Conservation (phyloP, 257 asterid species). For the Henckelia pumila region DNA sequence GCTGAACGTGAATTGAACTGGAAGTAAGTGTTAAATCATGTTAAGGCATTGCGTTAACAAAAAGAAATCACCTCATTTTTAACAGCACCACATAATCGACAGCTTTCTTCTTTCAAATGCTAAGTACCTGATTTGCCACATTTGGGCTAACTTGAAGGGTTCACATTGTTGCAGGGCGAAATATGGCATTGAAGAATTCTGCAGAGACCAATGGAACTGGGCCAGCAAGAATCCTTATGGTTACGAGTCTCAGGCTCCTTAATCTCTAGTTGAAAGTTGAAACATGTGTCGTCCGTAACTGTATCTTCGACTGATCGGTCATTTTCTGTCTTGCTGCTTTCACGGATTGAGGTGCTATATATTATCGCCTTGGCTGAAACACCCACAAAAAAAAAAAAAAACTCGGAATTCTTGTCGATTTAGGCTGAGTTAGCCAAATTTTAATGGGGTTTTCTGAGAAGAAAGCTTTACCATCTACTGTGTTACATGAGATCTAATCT, state of each 20-base stretch:
- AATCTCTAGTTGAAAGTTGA: slow-evolving; percentile 24
- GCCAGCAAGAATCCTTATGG: slow-evolving; percentile 96
- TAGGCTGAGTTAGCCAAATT: slow-evolving; percentile 1
- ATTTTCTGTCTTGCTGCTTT: slow-evolving; percentile 1
- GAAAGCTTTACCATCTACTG: slow-evolving; percentile 7
- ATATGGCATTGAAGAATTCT: slow-evolving; percentile 77
- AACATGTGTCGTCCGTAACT: background rate
- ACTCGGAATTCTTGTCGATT: background rate
- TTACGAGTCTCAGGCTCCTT: slow-evolving; percentile 41
- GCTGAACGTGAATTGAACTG: slow-evolving; percentile 87
- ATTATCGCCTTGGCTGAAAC: background rate
- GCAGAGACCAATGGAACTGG: slow-evolving; percentile 98
- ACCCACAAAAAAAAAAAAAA: too few relatives aligned
- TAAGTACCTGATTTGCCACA: background rate
- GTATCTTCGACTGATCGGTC: background rate
- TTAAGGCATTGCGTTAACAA: background rate
- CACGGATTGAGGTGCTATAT: background rate
- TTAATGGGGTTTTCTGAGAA: slow-evolving; percentile 7
- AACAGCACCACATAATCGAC: background rate
- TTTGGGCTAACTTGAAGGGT: background rate
- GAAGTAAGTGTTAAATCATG: slow-evolving; percentile 60
- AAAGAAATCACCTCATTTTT: background rate
- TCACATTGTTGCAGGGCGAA: slow-evolving; percentile 55
- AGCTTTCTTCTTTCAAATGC: background rate
- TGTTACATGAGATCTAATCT: background rate